Evolutionary conservation across 306 rosid genomes (phyloP).

Genomic region (Casuarina cunninghamiana): DNA sequence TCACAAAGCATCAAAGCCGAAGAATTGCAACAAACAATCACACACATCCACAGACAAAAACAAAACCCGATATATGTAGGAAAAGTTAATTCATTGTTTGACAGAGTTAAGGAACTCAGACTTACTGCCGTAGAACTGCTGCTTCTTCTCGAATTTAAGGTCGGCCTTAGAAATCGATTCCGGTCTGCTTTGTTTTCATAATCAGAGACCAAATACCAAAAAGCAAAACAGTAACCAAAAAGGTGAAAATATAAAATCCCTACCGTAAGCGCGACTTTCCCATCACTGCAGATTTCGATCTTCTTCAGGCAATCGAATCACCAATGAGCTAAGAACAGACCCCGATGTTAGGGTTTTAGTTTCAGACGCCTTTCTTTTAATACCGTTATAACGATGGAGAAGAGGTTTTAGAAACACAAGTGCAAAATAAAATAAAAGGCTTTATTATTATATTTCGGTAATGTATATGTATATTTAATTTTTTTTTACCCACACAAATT

Average conservation of each 20-base stretch:
- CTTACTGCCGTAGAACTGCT: conserved; percentile 52
- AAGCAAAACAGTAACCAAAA: not conserved
- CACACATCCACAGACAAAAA: not conserved
- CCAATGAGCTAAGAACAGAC: no score
- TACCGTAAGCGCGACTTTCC: conserved; percentile 38
- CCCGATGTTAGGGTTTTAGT: no score
- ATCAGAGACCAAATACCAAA: not conserved
- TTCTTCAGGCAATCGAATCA: not conserved
- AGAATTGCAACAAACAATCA: not conserved
- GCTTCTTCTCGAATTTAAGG: conserved; percentile 39
- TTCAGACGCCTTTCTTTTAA: no score
- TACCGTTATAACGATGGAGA: no score
- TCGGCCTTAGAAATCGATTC: conserved; percentile 29
- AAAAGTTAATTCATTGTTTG: not conserved
- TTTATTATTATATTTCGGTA: no score
- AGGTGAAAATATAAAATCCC: not conserved
- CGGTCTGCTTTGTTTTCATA: conserved; percentile 21
- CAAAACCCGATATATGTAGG: not conserved
- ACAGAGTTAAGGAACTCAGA: not conserved
- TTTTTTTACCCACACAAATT: no score
- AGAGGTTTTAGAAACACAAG: no score
- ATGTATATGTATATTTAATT: no score
- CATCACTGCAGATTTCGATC: conserved; percentile 25
- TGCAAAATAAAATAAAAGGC: no score
- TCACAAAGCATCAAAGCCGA: not conserved